phyloP scores from a whole-genome alignment of 208 protist species.

The Trypanosomatidae sp. region DNA sequence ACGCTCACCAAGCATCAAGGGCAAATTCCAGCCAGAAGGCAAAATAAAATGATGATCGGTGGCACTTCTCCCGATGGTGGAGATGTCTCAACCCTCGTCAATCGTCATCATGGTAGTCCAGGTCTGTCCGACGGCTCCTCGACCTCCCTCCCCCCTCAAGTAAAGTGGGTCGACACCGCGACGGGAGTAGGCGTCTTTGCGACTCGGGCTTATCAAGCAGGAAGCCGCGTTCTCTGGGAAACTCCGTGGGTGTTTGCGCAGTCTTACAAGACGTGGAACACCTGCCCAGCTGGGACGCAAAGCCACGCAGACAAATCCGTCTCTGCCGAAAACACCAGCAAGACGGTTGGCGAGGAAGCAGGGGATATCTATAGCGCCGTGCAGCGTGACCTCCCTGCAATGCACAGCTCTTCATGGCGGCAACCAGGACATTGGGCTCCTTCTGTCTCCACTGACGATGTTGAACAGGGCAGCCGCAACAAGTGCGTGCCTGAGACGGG shows the following conservation, averaged over 20 bases:
- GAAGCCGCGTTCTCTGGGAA: conserved; percentile 37
- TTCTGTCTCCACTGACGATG: background rate
- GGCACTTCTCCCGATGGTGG: background rate
- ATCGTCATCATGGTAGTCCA: background rate
- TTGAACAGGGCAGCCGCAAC: background rate
- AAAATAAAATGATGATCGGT: background rate
- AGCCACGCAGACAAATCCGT: background rate
- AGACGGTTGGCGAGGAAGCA: background rate
- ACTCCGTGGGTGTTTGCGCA: conserved; percentile 37
- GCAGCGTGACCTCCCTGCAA: background rate
- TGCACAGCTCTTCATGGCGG: background rate
- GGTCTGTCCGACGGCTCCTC: background rate
- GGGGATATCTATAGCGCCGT: background rate
- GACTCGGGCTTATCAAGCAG: conserved; percentile 7
- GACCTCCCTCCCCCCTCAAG: conserved; percentile 8
- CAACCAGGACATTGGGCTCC: background rate
- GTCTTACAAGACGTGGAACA: conserved; percentile 30
- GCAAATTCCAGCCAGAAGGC: background rate
- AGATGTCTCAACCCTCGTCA: background rate
- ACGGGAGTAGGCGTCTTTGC: conserved; percentile 35
- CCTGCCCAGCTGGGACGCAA: background rate
- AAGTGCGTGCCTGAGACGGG: background rate
- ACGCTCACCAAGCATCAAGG: background rate
- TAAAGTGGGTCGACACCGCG: conserved; percentile 19
- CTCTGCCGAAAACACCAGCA: background rate